Evolutionary conservation across 2,329 filamentous ascomycete species (phyloP), one percentile per base, ranked within the genome.

Genomic region (Aspergillus sp.): DNA sequence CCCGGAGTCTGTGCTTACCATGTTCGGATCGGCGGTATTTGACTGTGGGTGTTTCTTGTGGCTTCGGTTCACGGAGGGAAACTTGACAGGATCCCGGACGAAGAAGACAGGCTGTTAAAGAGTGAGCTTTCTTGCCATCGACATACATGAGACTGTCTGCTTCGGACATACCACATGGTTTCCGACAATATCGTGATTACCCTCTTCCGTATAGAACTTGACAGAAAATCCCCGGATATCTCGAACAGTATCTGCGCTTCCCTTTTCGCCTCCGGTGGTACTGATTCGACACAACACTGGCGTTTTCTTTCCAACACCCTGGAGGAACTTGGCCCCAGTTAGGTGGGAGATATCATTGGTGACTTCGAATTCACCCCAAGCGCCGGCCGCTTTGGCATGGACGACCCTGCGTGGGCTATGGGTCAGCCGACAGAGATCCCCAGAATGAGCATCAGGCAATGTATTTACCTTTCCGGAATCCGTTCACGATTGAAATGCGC

Each of bases 21-120:
- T 78, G 42, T 79, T 81, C 27, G 79, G 77, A 61, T 83, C 78
- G n/a, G 76, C 79, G 1, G 83, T 63, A 57, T 85, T 78, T 0
- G 80, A 85, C 48, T 77, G 71, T 1, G 73, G 73, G 48, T 73
- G 70, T 29, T 72, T 65, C 30, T 61, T 62, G 49, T 76, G 73
- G 1, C 71, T 72, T 19, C 70, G 70, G 44, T 75, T 75, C 7
- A 75, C 68, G 51, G 73, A 69, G 1, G 72, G 72, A 2, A 69
- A 67, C 46, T 74, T 67, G 12, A 73, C 72, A 2, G 72, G 72
- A 46, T 74, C 73, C 28, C 73, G 66, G 48, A 66, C 72, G 57
- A 76, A 76, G 65, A 76, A 76, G 33, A 75, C 57, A 5, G 73
- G 73, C 62, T 64, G 30, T 12, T 4, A 10, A 3, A 52, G 7